Evolutionary conservation across 306 rosid genomes (phyloP).

Genomic region (Cucurbita ficifolia): DNA sequence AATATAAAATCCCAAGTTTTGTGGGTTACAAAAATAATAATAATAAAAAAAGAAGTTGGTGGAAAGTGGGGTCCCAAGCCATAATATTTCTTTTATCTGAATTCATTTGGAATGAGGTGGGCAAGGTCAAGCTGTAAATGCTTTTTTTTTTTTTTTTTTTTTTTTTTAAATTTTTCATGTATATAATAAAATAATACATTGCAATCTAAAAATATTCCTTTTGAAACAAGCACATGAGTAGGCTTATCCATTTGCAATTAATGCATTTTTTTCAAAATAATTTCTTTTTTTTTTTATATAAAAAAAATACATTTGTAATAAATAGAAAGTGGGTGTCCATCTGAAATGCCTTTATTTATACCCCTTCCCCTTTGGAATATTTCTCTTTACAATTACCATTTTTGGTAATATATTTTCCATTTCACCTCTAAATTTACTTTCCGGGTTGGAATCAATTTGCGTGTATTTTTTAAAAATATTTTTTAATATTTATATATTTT

Average conservation of each 20-base stretch:
- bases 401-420: not conserved
- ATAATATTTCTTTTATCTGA: conserved; percentile 1
- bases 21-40: not conserved
- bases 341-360: not conserved
- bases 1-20: not conserved
- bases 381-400: not conserved
- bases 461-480: not conserved
- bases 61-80: not conserved
- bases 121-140: not conserved
- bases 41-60: not conserved
- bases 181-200: not conserved
- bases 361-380: not conserved
- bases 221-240: not conserved
- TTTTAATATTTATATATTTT: no score
- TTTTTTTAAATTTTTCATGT: not conserved
- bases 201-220: not conserved
- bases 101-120: not conserved
- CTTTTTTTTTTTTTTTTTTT: not conserved
- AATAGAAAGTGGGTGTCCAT: not conserved
- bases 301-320: no score
- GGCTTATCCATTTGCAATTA: not conserved
- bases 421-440: not conserved
- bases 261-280: not conserved
- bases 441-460: not conserved
- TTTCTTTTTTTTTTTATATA: no score